phyloP scores from a whole-genome alignment of 257 asterid genomes.

The Cinchona pubescens region DNA sequence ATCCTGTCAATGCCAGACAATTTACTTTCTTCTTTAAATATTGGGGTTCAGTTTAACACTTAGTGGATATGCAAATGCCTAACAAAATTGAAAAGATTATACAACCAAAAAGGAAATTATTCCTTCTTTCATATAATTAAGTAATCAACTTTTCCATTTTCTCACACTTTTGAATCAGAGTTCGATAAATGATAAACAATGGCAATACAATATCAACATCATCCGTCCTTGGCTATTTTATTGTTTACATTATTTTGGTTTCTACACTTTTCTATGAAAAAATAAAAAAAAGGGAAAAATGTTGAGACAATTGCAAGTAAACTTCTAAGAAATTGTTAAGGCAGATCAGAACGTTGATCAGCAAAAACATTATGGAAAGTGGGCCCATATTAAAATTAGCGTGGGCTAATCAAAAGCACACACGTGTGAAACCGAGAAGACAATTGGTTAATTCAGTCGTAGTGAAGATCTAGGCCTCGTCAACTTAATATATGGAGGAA shows the following conservation, averaged over 20 bases:
- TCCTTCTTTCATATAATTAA: background rate
- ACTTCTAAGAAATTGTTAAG: background rate
- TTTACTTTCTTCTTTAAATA: background rate
- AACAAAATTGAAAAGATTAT: background rate
- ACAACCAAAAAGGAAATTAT: background rate
- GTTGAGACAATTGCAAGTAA: background rate
- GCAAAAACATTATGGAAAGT: background rate
- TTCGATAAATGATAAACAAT: background rate
- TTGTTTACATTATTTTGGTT: background rate
- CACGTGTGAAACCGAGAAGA: background rate
- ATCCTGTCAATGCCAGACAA: background rate
- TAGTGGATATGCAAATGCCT: background rate
- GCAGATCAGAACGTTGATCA: background rate
- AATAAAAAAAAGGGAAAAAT: background rate
- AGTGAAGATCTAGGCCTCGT: constrained; percentile 2
- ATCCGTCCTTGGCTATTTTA: background rate
- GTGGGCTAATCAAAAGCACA: background rate
- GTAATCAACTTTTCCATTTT: background rate
- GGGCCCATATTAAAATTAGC: background rate
- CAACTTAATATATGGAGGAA: constrained; percentile 10
- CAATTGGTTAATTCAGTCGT: background rate
- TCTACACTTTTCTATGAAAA: background rate
- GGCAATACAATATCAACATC: background rate
- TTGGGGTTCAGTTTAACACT: background rate
- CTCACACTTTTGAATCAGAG: background rate